Base-by-base conservation (phyloP, 2,329 filamentous ascomycete genomes). In the Pyricularia pennisetigena region DNA sequence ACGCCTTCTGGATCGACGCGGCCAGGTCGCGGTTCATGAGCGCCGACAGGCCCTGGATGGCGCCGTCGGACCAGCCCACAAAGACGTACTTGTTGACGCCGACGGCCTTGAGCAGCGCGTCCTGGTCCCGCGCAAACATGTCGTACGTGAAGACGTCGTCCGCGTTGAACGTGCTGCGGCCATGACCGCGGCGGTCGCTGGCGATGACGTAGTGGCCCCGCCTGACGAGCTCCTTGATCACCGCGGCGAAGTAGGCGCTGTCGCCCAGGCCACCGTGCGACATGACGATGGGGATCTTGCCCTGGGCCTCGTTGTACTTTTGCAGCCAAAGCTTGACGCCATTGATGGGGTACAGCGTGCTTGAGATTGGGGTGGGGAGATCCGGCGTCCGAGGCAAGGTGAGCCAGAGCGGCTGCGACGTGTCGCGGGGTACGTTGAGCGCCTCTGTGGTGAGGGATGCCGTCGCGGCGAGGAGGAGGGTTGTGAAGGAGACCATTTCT, bases 31-130 rank as follows among this genome's bases (percentile, higher is more conserved):
- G 67, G 73, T 79, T 74, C 57, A 78, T 72, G 28, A 81, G 75
- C 7, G 74, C 76, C 3, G 77, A 72, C 4, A 80, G 74, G 1
- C 78, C 78, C 6, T 78, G 78, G 24, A 76, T 76, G 49, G 75
- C 79, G 59, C 79, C 79, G 67, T 81, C 79, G 9, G 77, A 79
- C 79, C 79, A 81, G 29, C 79, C 79, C 4, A 80, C 76, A 29
- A 78, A 74, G 68, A 76, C 73, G 70, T 78, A 77, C 67, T 72
- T 68, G 4, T 64, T 68, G 1, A 80, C 72, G 1, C 76, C 75
- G 5, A 74, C 71, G 1, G 71, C 57, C 6, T 73, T 71, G 4
- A 81, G 75, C 61, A 78, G 74, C 4, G 69, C 74, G 30, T 75
- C 70, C 5, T 76, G 77, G 59, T 81, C 79, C 28, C 72, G 68